Evolutionary conservation across 2,329 filamentous ascomycete species (phyloP), one percentile per base, ranked within the genome.

Genomic region (Fusarium verrucosum): DNA sequence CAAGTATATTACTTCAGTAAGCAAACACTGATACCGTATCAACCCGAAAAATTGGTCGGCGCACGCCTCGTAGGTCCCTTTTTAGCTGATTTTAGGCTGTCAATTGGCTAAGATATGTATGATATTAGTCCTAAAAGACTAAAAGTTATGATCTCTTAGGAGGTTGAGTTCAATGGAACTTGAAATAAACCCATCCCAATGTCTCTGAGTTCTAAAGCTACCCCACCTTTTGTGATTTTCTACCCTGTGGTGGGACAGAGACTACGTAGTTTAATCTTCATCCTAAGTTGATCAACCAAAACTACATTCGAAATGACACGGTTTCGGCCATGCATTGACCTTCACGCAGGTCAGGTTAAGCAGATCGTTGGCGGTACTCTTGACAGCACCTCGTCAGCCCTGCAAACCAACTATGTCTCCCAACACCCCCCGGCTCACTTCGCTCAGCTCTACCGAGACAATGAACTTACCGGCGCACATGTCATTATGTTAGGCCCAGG

Each of bases 281-380:
- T 43, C 43, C 33, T 35, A 20, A 40, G 28, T 40, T 13, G 10
- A 58, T 45, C 30, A 58, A 23, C 6, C 42, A 42, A 33, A 32
- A 36, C 33, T 26, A 7, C 41, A 44, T 37, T 57, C 72, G 57
- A 60, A 26, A 97, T 99, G 95, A 98, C 95, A 4, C 88, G 89
- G 70, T 99, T 99, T 75, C 86, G 95, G 35, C 95, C 95, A 19
- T 99, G 95, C 75, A 98, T 99, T 78, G 95, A 99, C 80, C 86
- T 99, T 50, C 95, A 99, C 78, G 90, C 94, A n/a, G 95, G 95
- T 14, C 90, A 94, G 75, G 95, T 99, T 58, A 99, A 99, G 82
- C 95, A 99, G 78, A 99, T 99, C 70, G 94, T 99, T 36, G 95
- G 95, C 70, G 94, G 95, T 58, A 98, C 95, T 3, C 85, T 99